These are phyloP conservation scores for Setaria viridis DNA, from an alignment of 202 grass and related monocot species.

Conservation along the genomic window DNA sequence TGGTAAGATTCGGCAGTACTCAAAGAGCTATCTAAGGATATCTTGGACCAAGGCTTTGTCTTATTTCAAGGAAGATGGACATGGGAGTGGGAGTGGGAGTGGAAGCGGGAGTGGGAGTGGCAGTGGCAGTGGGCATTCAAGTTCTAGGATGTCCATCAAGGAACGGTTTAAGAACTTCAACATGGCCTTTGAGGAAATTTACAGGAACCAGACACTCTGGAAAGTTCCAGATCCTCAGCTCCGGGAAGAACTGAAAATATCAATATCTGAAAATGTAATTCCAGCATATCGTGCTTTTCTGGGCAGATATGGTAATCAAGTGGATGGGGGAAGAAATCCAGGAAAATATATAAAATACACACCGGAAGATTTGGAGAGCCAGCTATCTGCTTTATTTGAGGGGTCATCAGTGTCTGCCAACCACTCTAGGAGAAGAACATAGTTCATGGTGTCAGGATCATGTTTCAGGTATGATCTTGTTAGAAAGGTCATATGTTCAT, in stretches of 20 bases:
- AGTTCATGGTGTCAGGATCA: conserved; percentile 48
- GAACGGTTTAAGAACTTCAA: conserved; percentile 97
- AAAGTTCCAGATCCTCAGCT: conserved; percentile 92
- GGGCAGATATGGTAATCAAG: conserved; percentile 81
- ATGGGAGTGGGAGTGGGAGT: conserved; percentile 54
- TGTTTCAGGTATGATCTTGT: conserved; percentile 54
- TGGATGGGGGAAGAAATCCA: conserved; percentile 71
- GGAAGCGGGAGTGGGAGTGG: conserved; percentile 53
- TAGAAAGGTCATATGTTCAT: conserved; percentile 27
- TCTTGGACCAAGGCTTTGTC: conserved; percentile 86
- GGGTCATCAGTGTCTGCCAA: conserved; percentile 64
- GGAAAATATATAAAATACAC: conserved; percentile 82
- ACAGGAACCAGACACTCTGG: conserved; percentile 86
- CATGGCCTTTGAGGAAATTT: conserved; percentile 83
- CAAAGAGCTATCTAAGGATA: conserved; percentile 83
- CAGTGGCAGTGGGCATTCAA: conserved; percentile 64
- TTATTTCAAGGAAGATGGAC: conserved; percentile 79
- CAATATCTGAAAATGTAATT: conserved; percentile 89
- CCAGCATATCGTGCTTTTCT: conserved; percentile 90
- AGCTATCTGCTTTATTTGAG: conserved; percentile 89
- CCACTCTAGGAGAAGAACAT: conserved; percentile 66
- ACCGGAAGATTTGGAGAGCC: conserved; percentile 81
- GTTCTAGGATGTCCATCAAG: conserved; percentile 81
- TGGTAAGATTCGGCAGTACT: conserved; percentile 88
- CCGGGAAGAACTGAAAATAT: conserved; percentile 95